Conservation (phyloP, 805 yeast genomes). For the Saccharomyces jurei region DNA sequence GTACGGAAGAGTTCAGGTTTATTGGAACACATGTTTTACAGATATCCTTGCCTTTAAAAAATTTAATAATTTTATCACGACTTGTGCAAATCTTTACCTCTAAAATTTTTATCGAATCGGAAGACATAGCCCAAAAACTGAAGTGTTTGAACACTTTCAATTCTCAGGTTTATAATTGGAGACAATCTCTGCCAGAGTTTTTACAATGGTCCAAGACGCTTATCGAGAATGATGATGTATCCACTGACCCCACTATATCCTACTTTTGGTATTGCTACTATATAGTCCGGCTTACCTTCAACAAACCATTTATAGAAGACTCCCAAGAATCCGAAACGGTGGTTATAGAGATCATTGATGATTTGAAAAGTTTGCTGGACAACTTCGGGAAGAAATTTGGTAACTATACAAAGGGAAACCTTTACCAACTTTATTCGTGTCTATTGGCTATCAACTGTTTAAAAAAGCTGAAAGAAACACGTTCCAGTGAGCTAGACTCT, state of each 20-base stretch:
- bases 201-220: conserved; percentile 40
- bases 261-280: conserved; percentile 51
- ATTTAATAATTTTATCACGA: conserved; percentile 37
- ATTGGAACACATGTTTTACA: conserved; percentile 26
- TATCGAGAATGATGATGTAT: conserved; percentile 36
- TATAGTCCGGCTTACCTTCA: conserved; percentile 48
- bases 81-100: conserved; percentile 31
- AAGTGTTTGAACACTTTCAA: conserved; percentile 37
- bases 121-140: conserved; percentile 31
- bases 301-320: conserved; percentile 50
- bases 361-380: conserved; percentile 22
- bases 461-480: conserved; percentile 12
- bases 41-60: conserved; percentile 33
- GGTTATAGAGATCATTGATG: conserved; percentile 24
- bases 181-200: conserved; percentile 39
- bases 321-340: conserved; percentile 23
- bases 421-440: conserved; percentile 30
- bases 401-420: conserved; percentile 19
- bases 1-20: conserved; percentile 52
- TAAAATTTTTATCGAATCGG: conserved; percentile 28
- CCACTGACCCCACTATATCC: conserved; percentile 44
- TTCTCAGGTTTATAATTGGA: conserved; percentile 45
- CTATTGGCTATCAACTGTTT: conserved; percentile 26
- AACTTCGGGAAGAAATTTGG: conserved; percentile 23
- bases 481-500: conserved; percentile 2